Evolutionary conservation across 1,139 yeast genomes (phyloP).

Genomic region (Suhomyces terraborum): DNA sequence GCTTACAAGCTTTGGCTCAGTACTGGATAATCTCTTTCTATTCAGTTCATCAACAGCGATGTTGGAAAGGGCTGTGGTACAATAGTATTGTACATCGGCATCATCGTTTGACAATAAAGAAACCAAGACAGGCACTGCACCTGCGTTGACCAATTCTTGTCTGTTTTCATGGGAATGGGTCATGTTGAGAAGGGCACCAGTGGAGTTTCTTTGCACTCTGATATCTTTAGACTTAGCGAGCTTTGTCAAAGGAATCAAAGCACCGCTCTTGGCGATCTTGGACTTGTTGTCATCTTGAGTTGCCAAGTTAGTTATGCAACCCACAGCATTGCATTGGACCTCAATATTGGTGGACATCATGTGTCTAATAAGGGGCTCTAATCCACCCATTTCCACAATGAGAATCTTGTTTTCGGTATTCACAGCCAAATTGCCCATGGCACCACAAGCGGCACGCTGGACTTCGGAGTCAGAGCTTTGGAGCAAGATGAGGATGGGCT

Average conservation of each 20-base stretch:
- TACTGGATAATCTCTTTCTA: constrained; percentile 82
- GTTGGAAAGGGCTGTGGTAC: constrained; percentile 95
- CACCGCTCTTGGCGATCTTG: constrained; percentile 96
- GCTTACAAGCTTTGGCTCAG: constrained; percentile 91
- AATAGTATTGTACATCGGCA: constrained; percentile 96
- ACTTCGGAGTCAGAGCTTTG: constrained; percentile 92
- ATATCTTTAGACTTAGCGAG: constrained; percentile 92
- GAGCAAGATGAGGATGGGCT: constrained; percentile 84
- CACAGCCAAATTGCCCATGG: constrained; percentile 94
- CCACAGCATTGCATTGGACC: constrained; percentile 98
- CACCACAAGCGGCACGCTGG: constrained; percentile 98
- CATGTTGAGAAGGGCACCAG: constrained; percentile 97
- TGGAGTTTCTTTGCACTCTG: constrained; percentile 96
- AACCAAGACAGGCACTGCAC: constrained; percentile 95
- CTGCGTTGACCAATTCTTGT: constrained; percentile 94
- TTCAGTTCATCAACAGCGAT: constrained; percentile 95
- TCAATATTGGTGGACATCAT: constrained; percentile 97
- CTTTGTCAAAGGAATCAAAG: constrained; percentile 88
- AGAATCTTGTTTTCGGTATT: constrained; percentile 90
- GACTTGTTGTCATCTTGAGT: constrained; percentile 98
- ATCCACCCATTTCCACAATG: constrained; percentile 97
- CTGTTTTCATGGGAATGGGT: constrained; percentile 97
- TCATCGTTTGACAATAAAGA: constrained; percentile 85
- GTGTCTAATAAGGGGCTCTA: constrained; percentile 93
- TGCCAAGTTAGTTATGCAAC: constrained; percentile 96